Conservation (phyloP, 306 rosid genomes). For the Parietaria judaica region DNA sequence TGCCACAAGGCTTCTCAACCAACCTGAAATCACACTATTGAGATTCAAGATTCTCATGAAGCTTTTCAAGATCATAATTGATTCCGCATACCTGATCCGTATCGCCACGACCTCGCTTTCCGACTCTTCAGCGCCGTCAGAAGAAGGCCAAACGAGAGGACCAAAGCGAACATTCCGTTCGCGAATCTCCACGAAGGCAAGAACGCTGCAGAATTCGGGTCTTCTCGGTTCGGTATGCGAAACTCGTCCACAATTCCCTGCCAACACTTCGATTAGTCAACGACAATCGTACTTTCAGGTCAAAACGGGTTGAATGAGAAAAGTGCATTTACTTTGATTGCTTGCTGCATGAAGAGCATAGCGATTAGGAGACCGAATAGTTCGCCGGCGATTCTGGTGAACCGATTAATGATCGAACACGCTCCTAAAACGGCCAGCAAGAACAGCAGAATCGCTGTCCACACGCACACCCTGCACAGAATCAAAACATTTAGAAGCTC, state of each 20-base stretch:
- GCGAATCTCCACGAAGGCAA: slow-evolving; percentile 89
- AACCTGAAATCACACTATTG: slow-evolving; percentile 38
- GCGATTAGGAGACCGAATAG: slow-evolving; percentile 90
- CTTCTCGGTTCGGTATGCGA: slow-evolving; percentile 54
- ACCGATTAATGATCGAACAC: slow-evolving; percentile 91
- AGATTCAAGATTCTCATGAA: not conserved
- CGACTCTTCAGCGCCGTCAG: slow-evolving; percentile 76
- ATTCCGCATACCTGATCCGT: slow-evolving; percentile 56
- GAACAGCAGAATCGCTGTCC: slow-evolving; percentile 82
- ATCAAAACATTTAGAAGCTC: not conserved
- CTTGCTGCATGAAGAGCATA: slow-evolving; percentile 98
- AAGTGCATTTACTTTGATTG: slow-evolving; percentile 49
- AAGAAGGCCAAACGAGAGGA: slow-evolving; percentile 95
- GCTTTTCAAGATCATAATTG: not conserved
- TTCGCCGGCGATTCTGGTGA: slow-evolving; percentile 92
- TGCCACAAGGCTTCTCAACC: slow-evolving; percentile 75
- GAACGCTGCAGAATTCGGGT: slow-evolving; percentile 37
- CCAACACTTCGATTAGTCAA: not conserved
- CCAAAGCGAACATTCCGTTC: slow-evolving; percentile 97
- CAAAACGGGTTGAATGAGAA: not conserved
- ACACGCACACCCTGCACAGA: slow-evolving; percentile 76
- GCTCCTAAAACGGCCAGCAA: slow-evolving; percentile 79
- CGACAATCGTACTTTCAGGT: too few relatives aligned
- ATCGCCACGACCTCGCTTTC: slow-evolving; percentile 97
- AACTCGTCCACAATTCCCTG: slow-evolving; percentile 93